Percentiles rank a stretch among this genome's conserved stretches.
Conservation (phyloP, 1,284 basidiomycete species). For the Boletus sp. region DNA sequence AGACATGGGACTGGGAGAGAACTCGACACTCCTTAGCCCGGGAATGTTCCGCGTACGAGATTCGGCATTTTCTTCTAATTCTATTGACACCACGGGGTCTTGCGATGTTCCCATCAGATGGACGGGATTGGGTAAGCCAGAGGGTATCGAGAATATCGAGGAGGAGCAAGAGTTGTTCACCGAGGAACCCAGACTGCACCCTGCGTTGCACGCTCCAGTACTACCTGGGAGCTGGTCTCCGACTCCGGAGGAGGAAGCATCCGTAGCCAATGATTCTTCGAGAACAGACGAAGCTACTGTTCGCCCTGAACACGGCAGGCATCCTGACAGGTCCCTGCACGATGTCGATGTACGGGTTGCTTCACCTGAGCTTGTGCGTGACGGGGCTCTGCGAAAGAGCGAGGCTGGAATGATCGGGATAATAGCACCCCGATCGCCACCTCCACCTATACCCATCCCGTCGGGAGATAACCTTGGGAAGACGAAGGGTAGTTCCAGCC, state of each 20-base stretch:
- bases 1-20: constrained; percentile 26
- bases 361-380: constrained; percentile 43
- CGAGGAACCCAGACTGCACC: constrained; percentile 20
- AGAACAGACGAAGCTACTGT: constrained; percentile 31
- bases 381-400: constrained; percentile 44
- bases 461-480: constrained; percentile 25
- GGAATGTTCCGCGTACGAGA: constrained; percentile 48
- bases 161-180: constrained; percentile 31
- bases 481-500: constrained; percentile 23
- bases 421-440: constrained; percentile 34
- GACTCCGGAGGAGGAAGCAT: constrained; percentile 28
- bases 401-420: constrained; percentile 51
- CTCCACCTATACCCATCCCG: constrained; percentile 27
- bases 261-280: constrained; percentile 22
- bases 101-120: constrained; percentile 50
- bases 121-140: constrained; percentile 41
- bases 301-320: constrained; percentile 29
- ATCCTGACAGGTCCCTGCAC: constrained; percentile 40
- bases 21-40: constrained; percentile 39
- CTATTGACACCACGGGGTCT: constrained; percentile 37
- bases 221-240: constrained; percentile 32
- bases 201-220: constrained; percentile 15
- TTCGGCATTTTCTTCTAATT: constrained; percentile 47
- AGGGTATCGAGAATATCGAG: constrained; percentile 30
- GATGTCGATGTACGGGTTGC: constrained; percentile 45